A percentile compares a stretch with the other conserved stretches of the same genome.
Conservation (phyloP, 805 yeast genomes). For the Metschnikowia continentalis region DNA sequence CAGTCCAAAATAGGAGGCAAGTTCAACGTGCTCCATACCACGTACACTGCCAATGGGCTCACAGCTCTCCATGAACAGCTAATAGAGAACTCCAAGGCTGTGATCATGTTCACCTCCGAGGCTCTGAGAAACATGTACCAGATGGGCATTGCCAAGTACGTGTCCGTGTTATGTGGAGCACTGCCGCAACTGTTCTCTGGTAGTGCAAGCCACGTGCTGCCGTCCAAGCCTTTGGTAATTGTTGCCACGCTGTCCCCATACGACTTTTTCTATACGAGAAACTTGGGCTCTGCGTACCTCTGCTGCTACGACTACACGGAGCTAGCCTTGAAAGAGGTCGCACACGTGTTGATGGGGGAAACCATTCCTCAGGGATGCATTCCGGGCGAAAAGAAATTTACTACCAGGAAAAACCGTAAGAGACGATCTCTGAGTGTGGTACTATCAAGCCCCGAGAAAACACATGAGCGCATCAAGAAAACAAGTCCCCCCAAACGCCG, state of each 20-base stretch:
- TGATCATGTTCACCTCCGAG: constrained; percentile 53
- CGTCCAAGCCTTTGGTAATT: constrained; percentile 49
- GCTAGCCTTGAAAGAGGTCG: constrained; percentile 46
- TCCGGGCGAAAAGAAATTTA: constrained; percentile 48
- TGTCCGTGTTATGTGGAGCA: constrained; percentile 51
- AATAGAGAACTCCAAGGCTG: constrained; percentile 48
- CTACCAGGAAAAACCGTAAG: constrained; percentile 21
- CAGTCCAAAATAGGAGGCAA: constrained; percentile 23
- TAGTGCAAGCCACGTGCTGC: constrained; percentile 22
- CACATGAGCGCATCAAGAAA: constrained; percentile 6
- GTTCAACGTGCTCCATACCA: constrained; percentile 52
- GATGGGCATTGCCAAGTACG: constrained; percentile 56
- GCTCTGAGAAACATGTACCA: constrained; percentile 59
- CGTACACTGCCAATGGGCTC: constrained; percentile 55
- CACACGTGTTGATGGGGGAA: constrained; percentile 52
- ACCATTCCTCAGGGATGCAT: constrained; percentile 48
- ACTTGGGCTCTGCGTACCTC: constrained; percentile 52
- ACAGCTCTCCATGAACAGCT: constrained; percentile 52
- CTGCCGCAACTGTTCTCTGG: constrained; percentile 24
- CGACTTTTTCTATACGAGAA: constrained; percentile 53
- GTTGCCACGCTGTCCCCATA: constrained; percentile 63
- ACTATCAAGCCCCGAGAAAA: constrained; percentile 7
- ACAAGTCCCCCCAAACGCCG: constrained; percentile 29
- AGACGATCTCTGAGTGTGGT: constrained; percentile 19
- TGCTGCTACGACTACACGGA: constrained; percentile 60